Conservation (phyloP, 768 basidiomycete genomes). For the Pleurotus tuoliensis region DNA sequence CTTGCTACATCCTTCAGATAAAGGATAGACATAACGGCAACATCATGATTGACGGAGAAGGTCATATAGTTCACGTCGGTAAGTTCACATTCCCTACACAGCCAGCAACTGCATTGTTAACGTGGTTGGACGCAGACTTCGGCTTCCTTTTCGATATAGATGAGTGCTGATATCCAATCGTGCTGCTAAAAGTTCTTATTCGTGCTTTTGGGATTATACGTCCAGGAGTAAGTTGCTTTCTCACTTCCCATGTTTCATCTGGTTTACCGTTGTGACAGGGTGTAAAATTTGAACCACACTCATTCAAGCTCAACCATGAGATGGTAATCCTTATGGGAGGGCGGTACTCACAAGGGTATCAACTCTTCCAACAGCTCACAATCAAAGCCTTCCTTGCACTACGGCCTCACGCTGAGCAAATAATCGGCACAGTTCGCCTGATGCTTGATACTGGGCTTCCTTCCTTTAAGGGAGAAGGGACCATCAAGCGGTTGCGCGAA, state of each 20-base stretch:
- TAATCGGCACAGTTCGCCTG: conserved; percentile 82
- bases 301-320: conserved; percentile 98
- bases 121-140: conserved; percentile 56
- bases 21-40: conserved; percentile 99
- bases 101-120: too few relatives aligned
- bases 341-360: conserved; percentile 89
- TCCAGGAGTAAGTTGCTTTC: conserved; percentile 53
- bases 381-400: conserved; percentile 97
- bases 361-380: conserved; percentile 88
- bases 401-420: conserved; percentile 89
- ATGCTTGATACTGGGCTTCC: conserved; percentile 96
- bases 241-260: not conserved
- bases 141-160: conserved; percentile 98
- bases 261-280: conserved; percentile 48
- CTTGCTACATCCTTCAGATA: conserved; percentile 97
- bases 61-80: conserved; percentile 97
- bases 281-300: conserved; percentile 97
- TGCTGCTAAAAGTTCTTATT: not conserved
- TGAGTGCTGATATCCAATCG: conserved; percentile 44
- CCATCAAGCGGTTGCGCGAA: conserved; percentile 82
- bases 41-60: conserved; percentile 98
- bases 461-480: conserved; percentile 94
- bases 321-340: conserved; percentile 99
- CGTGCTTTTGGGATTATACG: conserved; percentile 38
- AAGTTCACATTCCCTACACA: conserved; percentile 17